Evolutionary conservation across 257 asterid genomes (phyloP), one percentile per base, ranked within the genome.

Genomic region (Salvia miltiorrhiza): DNA sequence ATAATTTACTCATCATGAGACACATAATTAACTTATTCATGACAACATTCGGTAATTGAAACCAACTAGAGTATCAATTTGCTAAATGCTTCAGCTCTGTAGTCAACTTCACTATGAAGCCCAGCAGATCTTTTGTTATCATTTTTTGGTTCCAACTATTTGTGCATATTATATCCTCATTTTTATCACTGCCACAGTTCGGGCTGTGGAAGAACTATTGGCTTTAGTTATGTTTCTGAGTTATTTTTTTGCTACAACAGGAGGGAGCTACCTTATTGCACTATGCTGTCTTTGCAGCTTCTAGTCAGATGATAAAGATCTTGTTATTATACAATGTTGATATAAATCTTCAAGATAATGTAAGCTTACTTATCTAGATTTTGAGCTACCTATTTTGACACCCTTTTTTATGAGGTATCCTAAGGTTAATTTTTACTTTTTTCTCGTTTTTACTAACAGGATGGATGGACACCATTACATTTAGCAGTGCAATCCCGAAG

Each of bases 391-490:
- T 39, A 24, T 62, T 37, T 39, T 70, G 20, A 23, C 21, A 23
- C 21, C 1, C 43, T 14, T 8, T n/a, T 63, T 45, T 37, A 7
- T 30, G 28, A 33, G 47, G 28, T 67, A 32, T 13, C 21, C 12
- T 16, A 19, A 35, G 8, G 58, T 63, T 63, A n/a, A 72, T 53
- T 48, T 59, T 35, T 17, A 35, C 16, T 39, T 48, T 24, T 14
- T 30, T 72, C 13, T 60, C 78, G 61, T 58, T 17, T n/a, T 26
- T 23, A 24, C 68, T 73, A 48, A 57, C 69, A 93, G 98, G 92
- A 87, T 62, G 98, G 98, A 21, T 93, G 98, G 98, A 79, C 95
- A 12, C 85, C 98, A 32, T 76, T 93, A 57, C 98, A 93, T 77
- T 81, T 93, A 64, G 97, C 96, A 77, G 92, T 93, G 77, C 99